phyloP scores from a whole-genome alignment of 108 stramenopile species.

The Fistulifera solaris region DNA sequence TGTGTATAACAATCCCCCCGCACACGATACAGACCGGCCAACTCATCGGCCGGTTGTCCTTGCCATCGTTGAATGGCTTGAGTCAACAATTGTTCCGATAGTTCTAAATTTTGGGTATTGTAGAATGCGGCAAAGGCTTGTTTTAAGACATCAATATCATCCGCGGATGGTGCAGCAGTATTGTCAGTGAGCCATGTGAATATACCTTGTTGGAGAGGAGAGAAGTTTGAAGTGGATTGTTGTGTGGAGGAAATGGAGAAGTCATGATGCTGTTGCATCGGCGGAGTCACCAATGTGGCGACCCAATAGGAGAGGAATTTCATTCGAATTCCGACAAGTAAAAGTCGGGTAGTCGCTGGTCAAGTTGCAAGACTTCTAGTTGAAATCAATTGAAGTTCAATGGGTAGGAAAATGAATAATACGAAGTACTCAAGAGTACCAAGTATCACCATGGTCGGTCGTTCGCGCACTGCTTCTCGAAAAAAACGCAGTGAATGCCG shows the following conservation, averaged over 20 bases:
- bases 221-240: too few relatives aligned
- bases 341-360: too few relatives aligned
- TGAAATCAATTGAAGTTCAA: too few relatives aligned
- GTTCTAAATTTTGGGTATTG: conserved; percentile 26
- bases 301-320: neutral
- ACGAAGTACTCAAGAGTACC: too few relatives aligned
- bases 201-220: neutral
- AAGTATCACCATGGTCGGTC: too few relatives aligned
- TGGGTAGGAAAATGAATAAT: too few relatives aligned
- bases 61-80: conserved; percentile 45
- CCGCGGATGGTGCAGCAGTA: conserved; percentile 48
- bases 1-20: conserved; percentile 68
- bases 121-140: conserved; percentile 55
- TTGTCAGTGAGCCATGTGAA: neutral
- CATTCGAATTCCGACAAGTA: neutral
- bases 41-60: conserved; percentile 52
- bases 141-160: conserved; percentile 46
- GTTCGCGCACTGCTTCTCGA: too few relatives aligned
- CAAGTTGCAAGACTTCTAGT: too few relatives aligned
- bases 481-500: too few relatives aligned
- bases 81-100: conserved; percentile 31
- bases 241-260: too few relatives aligned
- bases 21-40: conserved; percentile 63
- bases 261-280: neutral
- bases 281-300: neutral